Conservation (phyloP, 1,284 basidiomycete species). For the Puccinia coronata region DNA sequence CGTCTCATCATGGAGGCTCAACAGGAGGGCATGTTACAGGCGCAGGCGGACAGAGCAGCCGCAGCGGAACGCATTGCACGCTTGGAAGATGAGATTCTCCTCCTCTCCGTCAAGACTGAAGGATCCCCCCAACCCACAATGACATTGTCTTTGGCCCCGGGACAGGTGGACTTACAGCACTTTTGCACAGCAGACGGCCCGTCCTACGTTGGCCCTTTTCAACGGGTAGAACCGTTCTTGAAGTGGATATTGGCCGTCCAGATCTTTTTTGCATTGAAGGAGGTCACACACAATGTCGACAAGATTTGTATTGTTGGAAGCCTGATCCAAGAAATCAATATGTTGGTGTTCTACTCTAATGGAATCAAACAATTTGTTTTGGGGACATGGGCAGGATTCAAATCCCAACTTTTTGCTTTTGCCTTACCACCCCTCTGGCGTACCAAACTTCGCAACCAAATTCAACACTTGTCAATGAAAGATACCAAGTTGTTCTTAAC, state of each 20-base stretch:
- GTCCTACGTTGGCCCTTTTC: too few relatives aligned
- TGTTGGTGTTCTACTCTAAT: neutral
- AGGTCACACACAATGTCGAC: constrained; percentile 2
- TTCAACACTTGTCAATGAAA: neutral
- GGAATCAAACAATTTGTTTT: neutral
- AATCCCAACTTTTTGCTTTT: neutral
- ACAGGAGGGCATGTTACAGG: too few relatives aligned
- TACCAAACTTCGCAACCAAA: neutral
- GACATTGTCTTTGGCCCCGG: too few relatives aligned
- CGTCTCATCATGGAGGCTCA: neutral
- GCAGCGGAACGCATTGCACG: neutral
- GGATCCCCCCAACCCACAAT: neutral
- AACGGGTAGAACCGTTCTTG: neutral
- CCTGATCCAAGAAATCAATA: neutral
- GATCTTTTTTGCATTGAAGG: neutral
- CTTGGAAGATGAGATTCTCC: neutral
- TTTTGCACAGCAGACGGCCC: neutral
- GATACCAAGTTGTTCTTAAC: neutral
- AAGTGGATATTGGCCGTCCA: neutral
- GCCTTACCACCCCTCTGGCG: neutral
- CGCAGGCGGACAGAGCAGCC: neutral
- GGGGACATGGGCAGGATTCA: neutral
- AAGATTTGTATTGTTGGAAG: neutral
- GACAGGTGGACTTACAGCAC: neutral
- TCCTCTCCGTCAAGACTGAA: neutral